phyloP scores from a whole-genome alignment of 2,329 filamentous ascomycete genomes.

The Tolypocladium paradoxum region DNA sequence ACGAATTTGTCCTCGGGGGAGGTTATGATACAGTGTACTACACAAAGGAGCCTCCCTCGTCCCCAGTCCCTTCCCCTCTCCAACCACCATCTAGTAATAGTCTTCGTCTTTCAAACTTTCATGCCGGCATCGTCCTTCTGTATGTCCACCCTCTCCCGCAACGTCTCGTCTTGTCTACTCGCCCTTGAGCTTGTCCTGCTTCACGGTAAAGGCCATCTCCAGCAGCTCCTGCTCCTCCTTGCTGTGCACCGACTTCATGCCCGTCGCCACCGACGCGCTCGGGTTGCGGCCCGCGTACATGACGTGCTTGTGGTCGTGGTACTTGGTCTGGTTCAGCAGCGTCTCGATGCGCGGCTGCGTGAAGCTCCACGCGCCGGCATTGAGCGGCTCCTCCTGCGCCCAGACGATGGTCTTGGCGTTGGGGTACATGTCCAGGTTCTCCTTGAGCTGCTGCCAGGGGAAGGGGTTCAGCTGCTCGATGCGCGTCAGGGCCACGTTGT shows the following conservation, averaged over 20 bases:
- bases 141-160: neutral
- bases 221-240: conserved; percentile 89
- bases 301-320: conserved; percentile 90
- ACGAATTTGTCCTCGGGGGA: conserved; percentile 1
- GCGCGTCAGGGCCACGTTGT: conserved; percentile 87
- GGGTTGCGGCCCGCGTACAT: conserved; percentile 95
- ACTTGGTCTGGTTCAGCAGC: conserved; percentile 79
- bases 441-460: conserved; percentile 93
- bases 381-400: conserved; percentile 95
- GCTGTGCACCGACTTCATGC: conserved; percentile 75
- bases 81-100: neutral
- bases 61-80: neutral
- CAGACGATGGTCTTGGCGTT: conserved; percentile 97
- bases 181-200: conserved; percentile 60
- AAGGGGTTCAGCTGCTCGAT: conserved; percentile 98
- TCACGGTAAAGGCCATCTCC: conserved; percentile 52
- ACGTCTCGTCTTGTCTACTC: conserved; percentile 29
- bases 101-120: neutral
- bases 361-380: conserved; percentile 94
- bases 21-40: conserved; percentile 8
- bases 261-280: conserved; percentile 87
- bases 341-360: conserved; percentile 97
- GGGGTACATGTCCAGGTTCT: conserved; percentile 93
- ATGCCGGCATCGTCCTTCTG: neutral
- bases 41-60: conserved; percentile 2